Evolutionary conservation across 306 rosid species (phyloP).

Genomic region (Comarum palustre): DNA sequence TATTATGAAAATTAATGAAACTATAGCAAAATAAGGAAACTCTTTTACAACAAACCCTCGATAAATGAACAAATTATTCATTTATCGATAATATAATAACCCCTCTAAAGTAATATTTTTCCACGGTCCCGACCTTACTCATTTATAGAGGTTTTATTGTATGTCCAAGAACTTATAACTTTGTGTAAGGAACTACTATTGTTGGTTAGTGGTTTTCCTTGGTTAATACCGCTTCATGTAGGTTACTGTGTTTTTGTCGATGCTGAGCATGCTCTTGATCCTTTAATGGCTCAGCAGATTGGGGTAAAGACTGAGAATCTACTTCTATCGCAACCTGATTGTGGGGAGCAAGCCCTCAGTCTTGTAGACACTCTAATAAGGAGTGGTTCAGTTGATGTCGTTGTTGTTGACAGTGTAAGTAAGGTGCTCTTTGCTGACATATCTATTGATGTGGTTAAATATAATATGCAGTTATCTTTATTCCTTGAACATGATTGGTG

Average conservation of each 20-base stretch:
- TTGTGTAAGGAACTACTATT: conserved; percentile 10
- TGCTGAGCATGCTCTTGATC: conserved; percentile 96
- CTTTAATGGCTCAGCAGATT: conserved; percentile 66
- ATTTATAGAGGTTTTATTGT: too few relatives aligned
- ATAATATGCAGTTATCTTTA: conserved; percentile 3
- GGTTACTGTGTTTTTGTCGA: conserved; percentile 84
- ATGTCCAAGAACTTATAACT: neutral
- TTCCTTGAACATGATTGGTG: neutral
- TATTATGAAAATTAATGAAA: too few relatives aligned
- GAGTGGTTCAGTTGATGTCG: conserved; percentile 90
- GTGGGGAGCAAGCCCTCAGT: conserved; percentile 92
- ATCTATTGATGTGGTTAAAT: conserved; percentile 5
- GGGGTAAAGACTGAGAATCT: conserved; percentile 73
- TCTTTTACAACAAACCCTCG: too few relatives aligned
- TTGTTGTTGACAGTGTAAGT: conserved; percentile 95
- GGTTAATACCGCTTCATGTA: conserved; percentile 27
- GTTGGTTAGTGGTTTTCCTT: conserved; percentile 13
- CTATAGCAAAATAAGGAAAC: too few relatives aligned
- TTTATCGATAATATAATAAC: too few relatives aligned
- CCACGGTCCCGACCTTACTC: too few relatives aligned
- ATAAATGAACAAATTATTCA: too few relatives aligned
- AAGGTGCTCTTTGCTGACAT: conserved; percentile 20
- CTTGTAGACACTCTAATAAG: conserved; percentile 84
- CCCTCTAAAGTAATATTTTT: too few relatives aligned
- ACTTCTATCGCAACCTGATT: conserved; percentile 90